These are phyloP conservation scores for Anthostomella pinea DNA, from an alignment of 2,329 filamentous ascomycete genomes.

Conservation along the genomic window DNA sequence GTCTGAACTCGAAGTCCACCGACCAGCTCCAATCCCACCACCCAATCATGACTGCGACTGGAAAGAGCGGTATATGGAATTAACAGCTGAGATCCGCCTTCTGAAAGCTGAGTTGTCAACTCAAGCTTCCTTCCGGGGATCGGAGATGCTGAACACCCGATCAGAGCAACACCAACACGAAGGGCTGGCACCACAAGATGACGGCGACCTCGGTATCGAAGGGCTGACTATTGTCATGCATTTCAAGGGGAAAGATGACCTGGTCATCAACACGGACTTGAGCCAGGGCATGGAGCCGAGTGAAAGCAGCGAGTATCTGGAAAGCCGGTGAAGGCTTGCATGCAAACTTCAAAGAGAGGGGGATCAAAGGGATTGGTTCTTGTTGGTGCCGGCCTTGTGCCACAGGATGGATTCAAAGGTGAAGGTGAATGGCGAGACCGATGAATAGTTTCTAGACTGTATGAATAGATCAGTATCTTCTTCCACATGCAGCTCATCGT, in stretches of 20 bases:
- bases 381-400: not conserved
- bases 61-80: conserved; percentile 40
- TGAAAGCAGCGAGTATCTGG: not conserved
- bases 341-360: not conserved
- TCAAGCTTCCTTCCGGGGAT: conserved; percentile 12
- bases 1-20: conserved; percentile 28
- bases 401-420: too few species aligned
- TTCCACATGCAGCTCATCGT: too few species aligned
- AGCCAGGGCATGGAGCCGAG: conserved; percentile 12
- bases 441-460: not conserved
- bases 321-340: too few species aligned
- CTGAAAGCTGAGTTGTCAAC: conserved; percentile 38
- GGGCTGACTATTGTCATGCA: conserved; percentile 52
- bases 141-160: conserved; percentile 17
- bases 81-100: conserved; percentile 40
- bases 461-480: not conserved
- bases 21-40: conserved; percentile 34
- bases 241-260: conserved; percentile 46
- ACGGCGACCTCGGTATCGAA: conserved; percentile 42
- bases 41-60: conserved; percentile 41
- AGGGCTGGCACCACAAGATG: too few species aligned
- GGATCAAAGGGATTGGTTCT: not conserved
- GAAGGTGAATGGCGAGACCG: not conserved
- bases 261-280: conserved; percentile 51
- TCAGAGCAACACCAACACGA: conserved; percentile 23